A percentile compares a stretch with the other conserved stretches of the same genome.
Conservation (phyloP, 148 eudicot genomes). For the Vaccinium macrocarpon region DNA sequence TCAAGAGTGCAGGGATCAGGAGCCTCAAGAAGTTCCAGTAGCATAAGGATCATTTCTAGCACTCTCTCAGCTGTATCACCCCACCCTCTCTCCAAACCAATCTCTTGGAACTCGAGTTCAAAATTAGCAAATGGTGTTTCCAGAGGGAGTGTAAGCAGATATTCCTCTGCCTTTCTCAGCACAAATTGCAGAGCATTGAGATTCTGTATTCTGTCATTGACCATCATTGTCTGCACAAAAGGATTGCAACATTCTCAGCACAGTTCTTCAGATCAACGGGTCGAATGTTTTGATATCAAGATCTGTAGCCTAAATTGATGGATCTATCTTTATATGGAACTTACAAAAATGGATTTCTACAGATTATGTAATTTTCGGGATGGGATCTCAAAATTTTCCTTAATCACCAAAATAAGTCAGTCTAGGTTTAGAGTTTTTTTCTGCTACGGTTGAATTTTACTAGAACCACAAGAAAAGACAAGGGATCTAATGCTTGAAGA, state of each 20-base stretch:
- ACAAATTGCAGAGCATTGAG: conserved; percentile 66
- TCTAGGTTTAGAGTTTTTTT: neutral
- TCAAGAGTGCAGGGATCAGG: conserved; percentile 95
- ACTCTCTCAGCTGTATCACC: conserved; percentile 85
- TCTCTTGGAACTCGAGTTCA: conserved; percentile 83
- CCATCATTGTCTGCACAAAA: conserved; percentile 73
- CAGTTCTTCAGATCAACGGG: neutral
- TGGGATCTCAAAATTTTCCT: neutral
- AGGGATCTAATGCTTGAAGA: neutral
- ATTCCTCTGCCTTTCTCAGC: conserved; percentile 81
- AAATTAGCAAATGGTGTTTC: conserved; percentile 76
- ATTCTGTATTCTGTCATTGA: conserved; percentile 82
- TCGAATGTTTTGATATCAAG: neutral
- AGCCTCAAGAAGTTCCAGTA: conserved; percentile 92
- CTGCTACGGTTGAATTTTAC: no score
- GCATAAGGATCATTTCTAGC: conserved; percentile 76
- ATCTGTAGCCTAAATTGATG: neutral
- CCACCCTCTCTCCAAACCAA: conserved; percentile 97
- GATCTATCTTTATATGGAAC: neutral
- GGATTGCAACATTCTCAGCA: neutral
- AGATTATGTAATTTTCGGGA: neutral
- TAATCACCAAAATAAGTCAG: neutral
- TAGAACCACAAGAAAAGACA: neutral
- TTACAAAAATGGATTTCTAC: neutral
- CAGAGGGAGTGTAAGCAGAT: conserved; percentile 56